phyloP scores from a whole-genome alignment of 306 rosid species.

The Gastrolobium bilobum region DNA sequence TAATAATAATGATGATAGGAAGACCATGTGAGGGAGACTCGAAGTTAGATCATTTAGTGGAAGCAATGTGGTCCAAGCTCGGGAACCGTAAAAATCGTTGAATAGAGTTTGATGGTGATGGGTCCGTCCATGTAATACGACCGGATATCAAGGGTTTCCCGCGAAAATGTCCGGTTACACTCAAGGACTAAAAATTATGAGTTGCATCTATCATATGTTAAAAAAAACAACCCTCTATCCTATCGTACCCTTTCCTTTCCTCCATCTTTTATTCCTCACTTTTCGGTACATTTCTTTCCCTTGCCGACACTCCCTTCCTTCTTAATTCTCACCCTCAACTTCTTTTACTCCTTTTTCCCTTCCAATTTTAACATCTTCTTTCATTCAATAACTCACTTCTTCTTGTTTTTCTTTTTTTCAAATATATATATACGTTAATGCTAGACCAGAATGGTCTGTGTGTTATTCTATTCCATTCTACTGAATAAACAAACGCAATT shows the following conservation, averaged over 20 bases:
- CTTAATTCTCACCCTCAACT: conserved; percentile 25
- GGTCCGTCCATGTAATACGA: conserved; percentile 34
- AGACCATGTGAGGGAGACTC: neutral
- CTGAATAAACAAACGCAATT: neutral
- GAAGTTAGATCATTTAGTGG: neutral
- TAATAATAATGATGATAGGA: neutral
- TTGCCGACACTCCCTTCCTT: conserved; percentile 63
- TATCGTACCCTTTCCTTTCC: neutral
- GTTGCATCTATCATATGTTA: neutral
- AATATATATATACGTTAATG: neutral
- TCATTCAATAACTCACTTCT: neutral
- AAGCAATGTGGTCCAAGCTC: conserved; percentile 37
- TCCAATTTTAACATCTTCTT: conserved; percentile 25
- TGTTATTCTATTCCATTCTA: conserved; percentile 27
- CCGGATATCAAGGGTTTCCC: conserved; percentile 68
- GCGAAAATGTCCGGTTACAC: conserved; percentile 61
- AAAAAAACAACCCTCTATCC: neutral
- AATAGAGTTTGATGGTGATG: neutral
- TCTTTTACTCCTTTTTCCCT: neutral
- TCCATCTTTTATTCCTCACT: conserved; percentile 33
- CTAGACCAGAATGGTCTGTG: neutral
- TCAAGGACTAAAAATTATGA: conserved; percentile 24
- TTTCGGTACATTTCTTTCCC: conserved; percentile 50
- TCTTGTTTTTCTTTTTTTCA: neutral
- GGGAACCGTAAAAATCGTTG: conserved; percentile 64